phyloP scores from a whole-genome alignment of 768 basidiomycete genomes.

The Suillus subalutaceus region DNA sequence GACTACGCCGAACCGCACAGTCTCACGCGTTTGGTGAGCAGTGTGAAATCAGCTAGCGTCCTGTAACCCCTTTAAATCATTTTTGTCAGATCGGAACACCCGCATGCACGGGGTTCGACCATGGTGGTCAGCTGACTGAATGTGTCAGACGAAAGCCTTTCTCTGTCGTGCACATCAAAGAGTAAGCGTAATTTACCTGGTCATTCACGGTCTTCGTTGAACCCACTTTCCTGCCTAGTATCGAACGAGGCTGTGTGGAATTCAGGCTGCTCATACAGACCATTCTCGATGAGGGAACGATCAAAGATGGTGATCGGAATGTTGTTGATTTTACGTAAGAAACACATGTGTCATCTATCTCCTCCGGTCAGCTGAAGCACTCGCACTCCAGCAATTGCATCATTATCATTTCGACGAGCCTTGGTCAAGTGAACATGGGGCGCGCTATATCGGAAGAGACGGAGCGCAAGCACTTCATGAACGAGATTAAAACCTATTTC shows the following conservation, averaged over 20 bases:
- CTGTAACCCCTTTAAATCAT: not conserved
- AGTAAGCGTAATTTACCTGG: conserved; percentile 6
- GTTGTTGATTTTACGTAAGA: conserved; percentile 11
- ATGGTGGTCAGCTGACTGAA: conserved; percentile 45
- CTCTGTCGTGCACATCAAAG: conserved; percentile 31
- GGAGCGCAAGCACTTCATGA: conserved; percentile 10
- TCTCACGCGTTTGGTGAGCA: conserved; percentile 38
- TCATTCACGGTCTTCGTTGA: not conserved
- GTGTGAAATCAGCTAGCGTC: not conserved
- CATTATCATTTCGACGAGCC: conserved; percentile 11
- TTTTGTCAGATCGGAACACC: conserved; percentile 30
- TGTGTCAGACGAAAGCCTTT: conserved; percentile 46
- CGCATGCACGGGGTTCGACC: conserved; percentile 44
- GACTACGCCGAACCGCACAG: conserved; percentile 47
- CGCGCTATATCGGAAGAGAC: conserved; percentile 5
- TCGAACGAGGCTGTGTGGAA: conserved; percentile 46
- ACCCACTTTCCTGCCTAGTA: conserved; percentile 13
- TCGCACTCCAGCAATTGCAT: conserved; percentile 8
- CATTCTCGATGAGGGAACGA: conserved; percentile 47
- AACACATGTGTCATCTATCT: not conserved
- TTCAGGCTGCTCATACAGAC: conserved; percentile 47
- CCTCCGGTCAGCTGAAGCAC: not conserved
- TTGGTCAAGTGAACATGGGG: conserved; percentile 8
- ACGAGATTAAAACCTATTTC: conserved; percentile 6
- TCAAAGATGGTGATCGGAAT: conserved; percentile 40